Evolutionary conservation across 805 yeast species (phyloP).

Genomic region (Cyberlindnera veronae): DNA sequence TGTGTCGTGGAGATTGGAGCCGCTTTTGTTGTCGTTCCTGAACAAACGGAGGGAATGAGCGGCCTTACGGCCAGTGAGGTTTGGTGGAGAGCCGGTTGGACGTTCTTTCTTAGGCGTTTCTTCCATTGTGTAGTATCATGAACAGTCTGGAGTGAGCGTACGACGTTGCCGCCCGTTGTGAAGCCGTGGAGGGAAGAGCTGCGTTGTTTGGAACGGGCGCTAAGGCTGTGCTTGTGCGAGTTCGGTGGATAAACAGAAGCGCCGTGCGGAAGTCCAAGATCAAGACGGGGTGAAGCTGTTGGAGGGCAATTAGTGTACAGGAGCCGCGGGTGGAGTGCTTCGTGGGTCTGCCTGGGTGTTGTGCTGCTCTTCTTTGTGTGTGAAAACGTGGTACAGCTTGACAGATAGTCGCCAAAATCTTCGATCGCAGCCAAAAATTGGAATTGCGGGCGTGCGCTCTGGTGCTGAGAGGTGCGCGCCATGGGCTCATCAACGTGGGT

Average conservation of each 20-base stretch:
- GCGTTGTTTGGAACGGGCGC: too few species aligned
- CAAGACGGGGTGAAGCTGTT: not conserved
- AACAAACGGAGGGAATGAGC: constrained; percentile 55
- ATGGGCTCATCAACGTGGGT: constrained; percentile 1
- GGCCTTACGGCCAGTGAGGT: constrained; percentile 50
- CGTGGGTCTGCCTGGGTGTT: too few species aligned
- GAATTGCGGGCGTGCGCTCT: too few species aligned
- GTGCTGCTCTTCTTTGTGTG: too few species aligned
- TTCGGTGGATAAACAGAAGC: not conserved
- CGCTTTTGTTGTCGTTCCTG: constrained; percentile 32
- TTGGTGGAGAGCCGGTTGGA: constrained; percentile 12
- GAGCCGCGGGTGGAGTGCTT: too few species aligned
- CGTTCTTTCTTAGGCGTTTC: constrained; percentile 8
- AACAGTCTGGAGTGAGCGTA: not conserved
- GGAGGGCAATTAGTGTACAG: not conserved
- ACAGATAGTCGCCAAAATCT: constrained; percentile 1
- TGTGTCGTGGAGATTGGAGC: constrained; percentile 9
- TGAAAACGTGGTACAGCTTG: constrained; percentile 12
- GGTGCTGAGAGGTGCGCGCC: constrained; percentile 1
- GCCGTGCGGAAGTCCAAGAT: too few species aligned
- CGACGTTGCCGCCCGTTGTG: not conserved
- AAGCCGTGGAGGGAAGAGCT: not conserved
- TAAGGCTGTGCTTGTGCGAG: too few species aligned
- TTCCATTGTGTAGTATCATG: constrained; percentile 5
- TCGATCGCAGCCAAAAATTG: too few species aligned